Evolutionary conservation across 371 early-diverging fungal species (phyloP).

Genomic region (Syncephalastrum racemosum): DNA sequence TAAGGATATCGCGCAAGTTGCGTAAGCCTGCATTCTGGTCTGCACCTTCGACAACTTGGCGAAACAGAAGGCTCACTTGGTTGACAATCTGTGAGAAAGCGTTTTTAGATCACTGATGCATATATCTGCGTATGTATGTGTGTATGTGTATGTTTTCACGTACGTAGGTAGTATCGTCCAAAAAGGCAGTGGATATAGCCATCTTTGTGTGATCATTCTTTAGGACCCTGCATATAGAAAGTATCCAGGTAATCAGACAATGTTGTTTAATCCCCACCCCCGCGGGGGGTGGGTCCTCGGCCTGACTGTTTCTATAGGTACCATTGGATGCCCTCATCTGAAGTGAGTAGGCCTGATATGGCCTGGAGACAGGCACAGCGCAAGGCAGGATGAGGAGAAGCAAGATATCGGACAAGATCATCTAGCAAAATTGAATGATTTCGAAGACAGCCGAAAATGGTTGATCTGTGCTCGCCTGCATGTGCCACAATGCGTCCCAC

Average conservation of each 20-base stretch:
- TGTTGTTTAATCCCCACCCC: neutral
- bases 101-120: neutral
- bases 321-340: constrained; percentile 20
- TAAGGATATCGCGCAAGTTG: too few relatives aligned
- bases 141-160: constrained; percentile 1
- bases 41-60: constrained; percentile 10
- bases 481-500: constrained; percentile 28
- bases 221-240: constrained; percentile 20
- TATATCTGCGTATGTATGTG: too few relatives aligned
- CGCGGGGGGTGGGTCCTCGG: too few relatives aligned
- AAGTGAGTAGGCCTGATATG: constrained; percentile 22
- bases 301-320: constrained; percentile 6
- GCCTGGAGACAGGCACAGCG: constrained; percentile 39
- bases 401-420: constrained; percentile 12
- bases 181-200: constrained; percentile 22
- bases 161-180: constrained; percentile 40
- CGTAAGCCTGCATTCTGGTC: too few relatives aligned
- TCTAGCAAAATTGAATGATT: constrained; percentile 18
- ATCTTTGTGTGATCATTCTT: constrained; percentile 19
- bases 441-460: constrained; percentile 13
- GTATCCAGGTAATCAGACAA: neutral
- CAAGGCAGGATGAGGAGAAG: constrained; percentile 32
- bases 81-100: neutral
- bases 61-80: neutral
- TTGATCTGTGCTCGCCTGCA: constrained; percentile 6